phyloP scores from a whole-genome alignment of 176 grass and related monocot species.

The Puccinellia tenuiflora region DNA sequence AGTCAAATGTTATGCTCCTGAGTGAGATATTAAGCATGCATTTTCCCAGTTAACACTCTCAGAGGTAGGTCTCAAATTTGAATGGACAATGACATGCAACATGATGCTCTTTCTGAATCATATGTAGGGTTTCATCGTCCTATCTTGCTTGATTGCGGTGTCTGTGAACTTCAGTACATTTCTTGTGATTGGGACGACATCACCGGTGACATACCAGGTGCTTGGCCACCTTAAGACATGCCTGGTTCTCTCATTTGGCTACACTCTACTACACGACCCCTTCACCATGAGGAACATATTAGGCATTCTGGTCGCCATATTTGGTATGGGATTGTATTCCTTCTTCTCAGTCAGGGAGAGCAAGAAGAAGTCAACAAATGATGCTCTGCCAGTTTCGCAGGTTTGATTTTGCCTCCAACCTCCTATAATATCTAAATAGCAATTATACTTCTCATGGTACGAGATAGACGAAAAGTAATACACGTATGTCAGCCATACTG shows the following conservation, averaged over 20 bases:
- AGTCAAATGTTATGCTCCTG: slow-evolving; percentile 1
- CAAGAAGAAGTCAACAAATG: slow-evolving; percentile 87
- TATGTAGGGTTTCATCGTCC: slow-evolving; percentile 86
- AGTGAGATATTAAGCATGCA: neutral
- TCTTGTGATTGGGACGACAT: slow-evolving; percentile 94
- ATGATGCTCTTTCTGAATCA: slow-evolving; percentile 23
- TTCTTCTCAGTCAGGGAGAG: slow-evolving; percentile 79
- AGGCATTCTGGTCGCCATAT: slow-evolving; percentile 91
- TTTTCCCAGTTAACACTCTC: neutral
- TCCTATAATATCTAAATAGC: slow-evolving; percentile 1
- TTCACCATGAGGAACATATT: slow-evolving; percentile 75
- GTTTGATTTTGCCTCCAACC: slow-evolving; percentile 38
- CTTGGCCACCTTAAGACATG: slow-evolving; percentile 99
- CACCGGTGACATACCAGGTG: slow-evolving; percentile 96
- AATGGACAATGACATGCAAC: neutral
- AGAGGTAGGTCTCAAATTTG: neutral
- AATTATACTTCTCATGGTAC: neutral
- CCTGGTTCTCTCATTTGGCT: slow-evolving; percentile 93
- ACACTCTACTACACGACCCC: slow-evolving; percentile 81
- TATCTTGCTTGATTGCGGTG: slow-evolving; percentile 96
- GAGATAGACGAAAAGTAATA: neutral
- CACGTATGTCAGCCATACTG: neutral
- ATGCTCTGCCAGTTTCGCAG: slow-evolving; percentile 77
- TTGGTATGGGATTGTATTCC: slow-evolving; percentile 90
- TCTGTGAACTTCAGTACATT: slow-evolving; percentile 99